Percentiles rank a stretch among this genome's conserved stretches.
Evolutionary conservation across 2,329 filamentous ascomycete species (phyloP).

Genomic region (Stemphylium lycopersici): DNA sequence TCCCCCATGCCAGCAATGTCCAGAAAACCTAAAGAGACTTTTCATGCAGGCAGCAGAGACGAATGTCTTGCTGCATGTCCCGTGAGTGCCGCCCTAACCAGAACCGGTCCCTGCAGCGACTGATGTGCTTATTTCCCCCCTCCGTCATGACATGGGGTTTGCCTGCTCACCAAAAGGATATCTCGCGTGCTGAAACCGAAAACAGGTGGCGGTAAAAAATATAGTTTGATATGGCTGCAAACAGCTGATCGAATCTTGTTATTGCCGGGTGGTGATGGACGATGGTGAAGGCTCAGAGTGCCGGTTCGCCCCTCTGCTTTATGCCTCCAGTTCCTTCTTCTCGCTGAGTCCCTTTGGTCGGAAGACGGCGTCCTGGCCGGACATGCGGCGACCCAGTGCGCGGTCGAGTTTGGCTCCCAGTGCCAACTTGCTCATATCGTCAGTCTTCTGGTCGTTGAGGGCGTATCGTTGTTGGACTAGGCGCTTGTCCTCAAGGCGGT

Average conservation of each 20-base stretch:
- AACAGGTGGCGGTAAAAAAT: conserved; percentile 7
- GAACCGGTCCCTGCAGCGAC: not conserved
- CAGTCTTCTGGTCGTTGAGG: conserved; percentile 78
- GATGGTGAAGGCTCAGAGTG: conserved; percentile 1
- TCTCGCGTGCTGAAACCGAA: conserved; percentile 12
- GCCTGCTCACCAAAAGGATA: conserved; percentile 9
- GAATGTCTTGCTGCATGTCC: not conserved
- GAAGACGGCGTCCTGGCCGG: conserved; percentile 86
- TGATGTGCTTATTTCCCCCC: not conserved
- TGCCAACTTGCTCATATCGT: conserved; percentile 83
- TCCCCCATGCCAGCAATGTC: not conserved
- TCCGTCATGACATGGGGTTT: not conserved
- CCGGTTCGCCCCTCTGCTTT: conserved; percentile 2
- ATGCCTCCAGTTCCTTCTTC: conserved; percentile 43
- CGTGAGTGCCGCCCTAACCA: not conserved
- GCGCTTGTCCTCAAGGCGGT: conserved; percentile 88
- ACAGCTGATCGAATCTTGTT: conserved; percentile 7
- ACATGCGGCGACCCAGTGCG: conserved; percentile 85
- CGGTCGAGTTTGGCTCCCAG: conserved; percentile 90
- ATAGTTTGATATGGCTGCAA: conserved; percentile 6
- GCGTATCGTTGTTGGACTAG: conserved; percentile 81
- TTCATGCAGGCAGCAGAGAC: not conserved
- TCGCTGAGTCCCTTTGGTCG: conserved; percentile 56
- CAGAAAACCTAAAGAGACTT: not conserved
- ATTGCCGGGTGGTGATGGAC: not conserved